These are phyloP conservation scores for Debaryomyces sp. DNA, from an alignment of 1,139 yeast species.

Conservation along the genomic window DNA sequence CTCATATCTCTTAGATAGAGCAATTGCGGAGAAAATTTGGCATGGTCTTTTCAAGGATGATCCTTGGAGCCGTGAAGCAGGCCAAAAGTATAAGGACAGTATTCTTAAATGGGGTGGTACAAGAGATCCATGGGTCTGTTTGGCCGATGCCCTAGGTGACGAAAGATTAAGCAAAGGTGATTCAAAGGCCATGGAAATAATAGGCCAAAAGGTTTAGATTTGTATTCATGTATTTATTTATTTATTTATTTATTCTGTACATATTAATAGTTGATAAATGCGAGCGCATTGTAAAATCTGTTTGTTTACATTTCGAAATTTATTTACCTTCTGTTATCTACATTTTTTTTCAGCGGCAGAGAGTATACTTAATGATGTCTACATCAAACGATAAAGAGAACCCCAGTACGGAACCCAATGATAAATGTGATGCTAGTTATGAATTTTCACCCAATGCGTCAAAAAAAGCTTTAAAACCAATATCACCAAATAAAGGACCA, in stretches of 20 bases:
- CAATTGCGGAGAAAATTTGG: constrained; percentile 90
- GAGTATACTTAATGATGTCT: background rate
- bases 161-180: constrained; percentile 69
- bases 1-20: constrained; percentile 88
- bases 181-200: constrained; percentile 68
- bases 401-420: background rate
- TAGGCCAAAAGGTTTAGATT: constrained; percentile 33
- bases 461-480: constrained; percentile 24
- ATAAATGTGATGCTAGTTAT: background rate
- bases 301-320: constrained; percentile 5
- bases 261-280: background rate
- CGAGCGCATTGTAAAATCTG: background rate
- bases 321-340: background rate
- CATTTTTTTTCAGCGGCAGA: background rate
- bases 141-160: constrained; percentile 75
- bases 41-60: constrained; percentile 64
- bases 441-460: constrained; percentile 11
- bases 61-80: constrained; percentile 74
- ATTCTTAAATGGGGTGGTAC: constrained; percentile 95
- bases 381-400: background rate
- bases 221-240: background rate
- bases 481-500: constrained; percentile 29
- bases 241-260: constrained; percentile 6
- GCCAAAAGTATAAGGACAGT: constrained; percentile 71
- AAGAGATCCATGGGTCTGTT: constrained; percentile 83